Evolutionary conservation across 495 filamentous ascomycete genomes (phyloP), one percentile per base, ranked within the genome.

Genomic region (Wilcoxina mikolae): DNA sequence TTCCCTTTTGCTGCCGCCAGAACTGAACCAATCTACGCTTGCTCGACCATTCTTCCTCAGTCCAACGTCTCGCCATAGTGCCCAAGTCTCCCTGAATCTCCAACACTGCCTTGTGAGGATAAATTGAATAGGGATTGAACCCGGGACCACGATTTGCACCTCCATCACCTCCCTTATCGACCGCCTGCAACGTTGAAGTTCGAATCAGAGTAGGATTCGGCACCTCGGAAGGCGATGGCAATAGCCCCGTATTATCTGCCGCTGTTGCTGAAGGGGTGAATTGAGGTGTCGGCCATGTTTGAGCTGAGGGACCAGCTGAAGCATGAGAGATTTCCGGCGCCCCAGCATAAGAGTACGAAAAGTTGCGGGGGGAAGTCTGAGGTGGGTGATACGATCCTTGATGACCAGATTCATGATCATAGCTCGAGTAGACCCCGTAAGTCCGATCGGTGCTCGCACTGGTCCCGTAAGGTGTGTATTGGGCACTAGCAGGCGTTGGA

Each of bases 11-110:
- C 39, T 76, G 75, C 31, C 90, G 79, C 57, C 73, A 79, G 68
- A 98, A 98, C 61, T 84, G 76, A 9, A 98, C 91, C 18, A 98
- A 76, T 27, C 91, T 75, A 41, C 91, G 73, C 63, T 82, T 83
- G 18, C 77, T 76, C 12, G 79, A 76, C 67, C 76, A 80, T 64
- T 98, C 93, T 50, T 90, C 86, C 31, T 70, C 67, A 12, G 74
- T 83, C 91, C 91, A 98, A 43, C 77, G 71, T 81, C 73, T 2
- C 66, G 72, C 76, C 91, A 96, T 95, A 15, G 72, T 62, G 23
- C 83, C 76, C 54, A 98, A 71, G 59, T 95, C 82, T 25, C 91
- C 91, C 48, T 83, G 78, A 41, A 98, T 80, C 57, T 87, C 84
- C 24, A 98, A 72, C 7, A 82, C 70, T 0, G 88, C 91, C 70